Evolutionary conservation across 2,329 filamentous ascomycete genomes (phyloP).

Genomic region (Penicillium occitanis): DNA sequence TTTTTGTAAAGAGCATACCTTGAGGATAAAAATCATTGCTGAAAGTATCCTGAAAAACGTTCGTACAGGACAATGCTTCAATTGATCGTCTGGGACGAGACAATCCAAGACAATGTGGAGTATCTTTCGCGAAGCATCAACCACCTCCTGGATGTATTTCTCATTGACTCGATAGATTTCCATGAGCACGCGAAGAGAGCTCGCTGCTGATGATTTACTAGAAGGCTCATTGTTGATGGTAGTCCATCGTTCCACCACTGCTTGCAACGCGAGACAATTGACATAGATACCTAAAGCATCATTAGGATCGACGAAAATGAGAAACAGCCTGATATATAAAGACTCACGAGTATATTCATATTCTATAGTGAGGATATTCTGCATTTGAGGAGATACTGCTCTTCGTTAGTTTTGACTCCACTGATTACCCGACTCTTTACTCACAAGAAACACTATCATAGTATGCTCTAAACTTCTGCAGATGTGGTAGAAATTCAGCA

Average conservation of each 20-base stretch:
- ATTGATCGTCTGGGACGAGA: constrained; percentile 57
- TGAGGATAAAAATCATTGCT: constrained; percentile 64
- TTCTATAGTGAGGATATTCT: constrained; percentile 84
- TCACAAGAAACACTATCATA: constrained; percentile 70
- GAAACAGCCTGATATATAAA: neutral
- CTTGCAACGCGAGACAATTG: constrained; percentile 90
- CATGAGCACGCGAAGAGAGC: constrained; percentile 43
- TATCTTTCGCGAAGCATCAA: constrained; percentile 61
- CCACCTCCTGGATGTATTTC: constrained; percentile 62
- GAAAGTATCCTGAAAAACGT: constrained; percentile 65
- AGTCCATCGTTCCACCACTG: constrained; percentile 89
- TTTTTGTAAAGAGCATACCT: constrained; percentile 42
- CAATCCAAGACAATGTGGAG: constrained; percentile 60
- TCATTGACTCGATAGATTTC: constrained; percentile 58
- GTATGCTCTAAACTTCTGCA: constrained; percentile 75
- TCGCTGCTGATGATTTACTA: constrained; percentile 32
- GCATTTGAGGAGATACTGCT: constrained; percentile 57
- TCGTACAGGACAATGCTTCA: constrained; percentile 63
- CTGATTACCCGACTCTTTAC: constrained; percentile 21
- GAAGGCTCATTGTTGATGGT: constrained; percentile 57
- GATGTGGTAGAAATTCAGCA: constrained; percentile 74
- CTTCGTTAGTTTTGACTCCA: constrained; percentile 5
- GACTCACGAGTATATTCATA: constrained; percentile 82
- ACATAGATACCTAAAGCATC: constrained; percentile 65
- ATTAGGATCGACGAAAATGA: constrained; percentile 14